Evolutionary conservation across 1,284 basidiomycete genomes (phyloP).

Genomic region (Sanghuangporus weigelae): DNA sequence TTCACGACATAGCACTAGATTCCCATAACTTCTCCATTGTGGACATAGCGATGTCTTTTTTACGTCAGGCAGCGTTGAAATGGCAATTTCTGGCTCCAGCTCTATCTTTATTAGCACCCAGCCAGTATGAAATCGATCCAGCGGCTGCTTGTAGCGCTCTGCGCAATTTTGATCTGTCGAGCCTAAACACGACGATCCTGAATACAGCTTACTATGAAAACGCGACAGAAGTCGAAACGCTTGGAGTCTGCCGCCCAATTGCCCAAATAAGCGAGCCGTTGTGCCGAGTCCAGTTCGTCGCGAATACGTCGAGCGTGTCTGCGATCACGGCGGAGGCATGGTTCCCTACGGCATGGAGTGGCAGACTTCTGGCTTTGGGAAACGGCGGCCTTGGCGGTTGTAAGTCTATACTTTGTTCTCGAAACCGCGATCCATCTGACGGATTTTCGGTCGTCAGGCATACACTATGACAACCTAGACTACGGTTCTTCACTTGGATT

Average conservation of each 20-base stretch:
- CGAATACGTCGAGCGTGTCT: conserved; percentile 13
- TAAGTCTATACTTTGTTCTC: neutral
- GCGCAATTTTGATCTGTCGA: neutral
- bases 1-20: too few species aligned
- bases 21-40: too few species aligned
- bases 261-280: conserved; percentile 8
- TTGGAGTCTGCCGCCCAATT: neutral
- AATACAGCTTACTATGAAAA: conserved; percentile 5
- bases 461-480: conserved; percentile 24
- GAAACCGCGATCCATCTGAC: neutral
- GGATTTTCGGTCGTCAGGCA: conserved; percentile 19
- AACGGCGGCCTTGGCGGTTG: conserved; percentile 19
- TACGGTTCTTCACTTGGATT: conserved; percentile 24
- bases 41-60: neutral
- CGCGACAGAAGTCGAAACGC: neutral
- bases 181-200: conserved; percentile 6
- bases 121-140: conserved; percentile 4
- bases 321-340: conserved; percentile 13
- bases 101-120: conserved; percentile 1
- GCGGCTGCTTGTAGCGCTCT: conserved; percentile 1
- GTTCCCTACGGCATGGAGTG: conserved; percentile 15
- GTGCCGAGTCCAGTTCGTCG: conserved; percentile 14
- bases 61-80: neutral
- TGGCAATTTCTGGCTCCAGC: conserved; percentile 5
- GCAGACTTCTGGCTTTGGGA: conserved; percentile 15